phyloP scores from a whole-genome alignment of 306 rosid species.

The Prunus fruticosa region DNA sequence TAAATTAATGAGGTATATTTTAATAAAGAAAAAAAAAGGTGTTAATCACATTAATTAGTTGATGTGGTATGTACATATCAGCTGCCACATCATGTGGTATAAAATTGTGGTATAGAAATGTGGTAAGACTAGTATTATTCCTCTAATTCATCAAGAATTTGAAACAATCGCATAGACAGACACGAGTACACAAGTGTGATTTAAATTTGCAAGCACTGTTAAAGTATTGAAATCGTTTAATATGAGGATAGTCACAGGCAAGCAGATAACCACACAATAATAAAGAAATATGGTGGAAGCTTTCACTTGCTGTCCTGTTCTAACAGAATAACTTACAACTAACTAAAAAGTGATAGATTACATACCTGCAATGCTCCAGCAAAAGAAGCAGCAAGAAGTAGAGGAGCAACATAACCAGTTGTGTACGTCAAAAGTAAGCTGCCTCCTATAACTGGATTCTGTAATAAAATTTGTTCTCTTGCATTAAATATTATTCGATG shows the following conservation, averaged over 20 bases:
- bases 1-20: too few relatives aligned
- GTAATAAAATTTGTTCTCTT: constrained; percentile 20
- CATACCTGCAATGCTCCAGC: constrained; percentile 92
- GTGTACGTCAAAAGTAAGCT: constrained; percentile 92
- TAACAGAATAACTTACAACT: background rate
- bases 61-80: too few relatives aligned
- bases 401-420: constrained; percentile 85
- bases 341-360: background rate
- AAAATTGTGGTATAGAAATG: too few relatives aligned
- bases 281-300: background rate
- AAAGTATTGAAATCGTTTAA: background rate
- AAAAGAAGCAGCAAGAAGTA: constrained; percentile 90
- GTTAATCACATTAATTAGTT: too few relatives aligned
- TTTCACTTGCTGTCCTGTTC: background rate
- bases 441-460: constrained; percentile 87
- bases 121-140: too few relatives aligned
- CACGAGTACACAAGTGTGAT: background rate
- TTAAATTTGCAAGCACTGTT: background rate
- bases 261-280: background rate
- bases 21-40: too few relatives aligned
- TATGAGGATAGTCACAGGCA: background rate
- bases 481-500: background rate
- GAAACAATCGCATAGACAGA: background rate
- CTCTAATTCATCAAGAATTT: background rate
- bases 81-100: too few relatives aligned